Percentiles rank a stretch among this genome's conserved stretches.
Evolutionary conservation across 441 rosid species (phyloP).

Genomic region (Populus hybrid): DNA sequence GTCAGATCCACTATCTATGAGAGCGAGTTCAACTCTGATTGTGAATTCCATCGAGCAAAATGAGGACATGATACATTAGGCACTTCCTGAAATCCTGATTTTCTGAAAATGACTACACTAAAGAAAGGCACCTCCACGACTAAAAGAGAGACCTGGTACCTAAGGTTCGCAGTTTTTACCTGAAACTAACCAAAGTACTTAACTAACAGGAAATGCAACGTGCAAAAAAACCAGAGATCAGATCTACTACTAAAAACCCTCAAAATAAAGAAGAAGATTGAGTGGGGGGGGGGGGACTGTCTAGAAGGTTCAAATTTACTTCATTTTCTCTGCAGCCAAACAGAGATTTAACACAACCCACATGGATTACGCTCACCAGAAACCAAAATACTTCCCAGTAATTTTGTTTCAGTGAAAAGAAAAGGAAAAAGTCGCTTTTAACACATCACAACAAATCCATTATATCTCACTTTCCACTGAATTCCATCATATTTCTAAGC

Average conservation of each 20-base stretch:
- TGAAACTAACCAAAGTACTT: not conserved
- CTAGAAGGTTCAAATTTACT: not conserved
- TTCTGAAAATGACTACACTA: no score
- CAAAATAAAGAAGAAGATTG: not conserved
- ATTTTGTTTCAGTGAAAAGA: not conserved
- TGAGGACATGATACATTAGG: not conserved
- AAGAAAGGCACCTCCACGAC: not conserved
- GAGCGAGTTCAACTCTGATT: not conserved
- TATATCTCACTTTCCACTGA: not conserved
- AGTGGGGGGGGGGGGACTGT: no score
- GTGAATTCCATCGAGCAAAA: not conserved
- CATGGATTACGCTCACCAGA: not conserved
- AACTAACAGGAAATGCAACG: not conserved
- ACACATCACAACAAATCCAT: not conserved
- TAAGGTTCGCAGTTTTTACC: not conserved
- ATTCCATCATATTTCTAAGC: not conserved
- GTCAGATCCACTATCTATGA: slow-evolving; percentile 11
- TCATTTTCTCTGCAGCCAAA: not conserved
- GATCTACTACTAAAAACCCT: not conserved
- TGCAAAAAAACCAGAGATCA: not conserved
- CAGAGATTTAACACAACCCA: not conserved
- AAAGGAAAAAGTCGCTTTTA: not conserved
- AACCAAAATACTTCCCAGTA: not conserved
- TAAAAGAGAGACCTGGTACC: not conserved
- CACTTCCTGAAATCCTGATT: no score